Percentiles rank a stretch among this genome's conserved stretches.
Conservation (phyloP, 768 basidiomycete genomes). For the Dentipellis sp. region DNA sequence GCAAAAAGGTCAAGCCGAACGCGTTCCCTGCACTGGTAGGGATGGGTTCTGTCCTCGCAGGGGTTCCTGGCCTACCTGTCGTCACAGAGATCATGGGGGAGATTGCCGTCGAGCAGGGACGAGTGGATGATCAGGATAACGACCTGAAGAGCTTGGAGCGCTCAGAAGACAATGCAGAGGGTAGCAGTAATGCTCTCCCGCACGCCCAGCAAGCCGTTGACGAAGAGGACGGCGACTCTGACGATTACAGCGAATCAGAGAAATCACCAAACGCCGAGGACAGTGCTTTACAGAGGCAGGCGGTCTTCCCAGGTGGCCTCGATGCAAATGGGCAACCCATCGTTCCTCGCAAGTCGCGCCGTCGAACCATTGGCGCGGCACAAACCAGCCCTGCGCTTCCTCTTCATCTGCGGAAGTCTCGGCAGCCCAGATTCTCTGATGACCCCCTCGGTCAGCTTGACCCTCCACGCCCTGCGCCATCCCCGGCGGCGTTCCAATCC, state of each 20-base stretch:
- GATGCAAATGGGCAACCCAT: background rate
- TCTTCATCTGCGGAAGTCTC: constrained; percentile 44
- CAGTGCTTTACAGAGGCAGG: constrained; percentile 7
- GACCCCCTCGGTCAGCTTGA: constrained; percentile 72
- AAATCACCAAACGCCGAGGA: constrained; percentile 17
- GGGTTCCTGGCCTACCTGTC: constrained; percentile 64
- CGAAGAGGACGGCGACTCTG: constrained; percentile 39
- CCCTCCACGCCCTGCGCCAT: constrained; percentile 23
- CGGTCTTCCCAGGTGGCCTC: constrained; percentile 2
- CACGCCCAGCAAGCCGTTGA: constrained; percentile 16
- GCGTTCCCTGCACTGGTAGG: constrained; percentile 75
- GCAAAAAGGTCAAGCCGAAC: constrained; percentile 64
- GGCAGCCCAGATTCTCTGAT: constrained; percentile 50
- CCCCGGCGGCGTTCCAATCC: constrained; percentile 52
- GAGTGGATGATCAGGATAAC: constrained; percentile 52
- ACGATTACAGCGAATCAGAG: constrained; percentile 30
- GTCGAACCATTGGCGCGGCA: constrained; percentile 38
- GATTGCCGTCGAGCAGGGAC: constrained; percentile 85
- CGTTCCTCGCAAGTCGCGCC: constrained; percentile 2
- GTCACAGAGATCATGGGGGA: constrained; percentile 69
- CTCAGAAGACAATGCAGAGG: constrained; percentile 28
- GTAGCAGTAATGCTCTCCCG: constrained; percentile 11
- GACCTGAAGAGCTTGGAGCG: constrained; percentile 40
- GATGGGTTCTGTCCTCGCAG: constrained; percentile 73
- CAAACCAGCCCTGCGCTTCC: constrained; percentile 71